phyloP scores from a whole-genome alignment of 371 early-diverging fungal genomes.

The Smittium culicis region DNA sequence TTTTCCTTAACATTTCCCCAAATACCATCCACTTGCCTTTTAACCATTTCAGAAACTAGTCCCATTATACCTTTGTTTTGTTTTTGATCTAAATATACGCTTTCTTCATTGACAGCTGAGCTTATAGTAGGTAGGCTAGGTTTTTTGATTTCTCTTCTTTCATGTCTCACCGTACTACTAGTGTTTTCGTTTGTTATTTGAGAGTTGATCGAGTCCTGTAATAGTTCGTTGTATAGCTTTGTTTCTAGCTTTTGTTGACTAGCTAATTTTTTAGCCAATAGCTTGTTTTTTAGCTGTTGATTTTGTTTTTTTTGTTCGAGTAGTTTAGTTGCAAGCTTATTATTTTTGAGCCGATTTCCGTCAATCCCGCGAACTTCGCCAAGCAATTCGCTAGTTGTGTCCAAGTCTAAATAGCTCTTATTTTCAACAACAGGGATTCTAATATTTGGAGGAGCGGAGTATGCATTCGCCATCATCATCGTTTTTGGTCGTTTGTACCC shows the following conservation, averaged over 20 bases:
- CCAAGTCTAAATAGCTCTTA: background rate
- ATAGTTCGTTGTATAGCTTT: background rate
- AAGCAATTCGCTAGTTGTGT: background rate
- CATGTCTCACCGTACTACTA: background rate
- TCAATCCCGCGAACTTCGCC: background rate
- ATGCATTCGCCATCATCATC: background rate
- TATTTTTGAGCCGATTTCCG: background rate
- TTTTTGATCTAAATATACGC: background rate
- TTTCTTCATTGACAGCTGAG: background rate
- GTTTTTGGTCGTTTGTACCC: background rate
- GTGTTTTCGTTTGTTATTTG: background rate
- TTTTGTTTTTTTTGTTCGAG: background rate
- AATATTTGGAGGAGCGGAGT: background rate
- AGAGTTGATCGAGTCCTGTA: background rate
- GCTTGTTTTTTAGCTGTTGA: background rate
- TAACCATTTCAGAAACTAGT: slow-evolving; percentile 9
- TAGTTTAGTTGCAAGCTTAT: background rate
- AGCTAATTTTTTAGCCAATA: background rate
- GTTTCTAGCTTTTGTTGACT: background rate
- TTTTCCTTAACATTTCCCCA: slow-evolving; percentile 2
- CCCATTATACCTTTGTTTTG: slow-evolving; percentile 7
- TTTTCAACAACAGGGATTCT: background rate
- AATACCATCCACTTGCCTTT: slow-evolving; percentile 8
- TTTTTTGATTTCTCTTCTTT: background rate
- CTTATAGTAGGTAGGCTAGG: background rate